phyloP scores from a whole-genome alignment of 306 rosid species.

The Gastrolobium bilobum region DNA sequence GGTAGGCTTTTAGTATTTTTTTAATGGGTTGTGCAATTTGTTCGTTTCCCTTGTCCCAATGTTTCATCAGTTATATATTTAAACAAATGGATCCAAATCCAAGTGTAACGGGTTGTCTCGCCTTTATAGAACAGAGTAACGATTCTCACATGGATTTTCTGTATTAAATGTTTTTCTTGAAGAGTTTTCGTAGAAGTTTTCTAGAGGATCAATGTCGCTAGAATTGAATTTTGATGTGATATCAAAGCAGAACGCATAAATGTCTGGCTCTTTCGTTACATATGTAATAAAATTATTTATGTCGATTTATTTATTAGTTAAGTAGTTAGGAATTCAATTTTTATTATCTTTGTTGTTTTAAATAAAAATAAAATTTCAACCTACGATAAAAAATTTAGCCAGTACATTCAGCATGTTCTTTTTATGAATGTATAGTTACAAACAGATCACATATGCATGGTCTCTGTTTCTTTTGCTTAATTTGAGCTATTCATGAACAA shows the following conservation, averaged over 20 bases:
- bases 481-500: conserved; percentile 5
- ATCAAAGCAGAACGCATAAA: conserved; percentile 6
- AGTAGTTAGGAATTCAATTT: too few relatives aligned
- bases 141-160: conserved; percentile 32
- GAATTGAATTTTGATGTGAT: background rate
- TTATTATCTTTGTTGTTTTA: background rate
- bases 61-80: background rate
- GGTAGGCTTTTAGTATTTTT: conserved; percentile 38
- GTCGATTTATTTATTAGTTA: background rate
- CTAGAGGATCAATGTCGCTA: too few relatives aligned
- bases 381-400: background rate
- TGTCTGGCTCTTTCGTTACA: background rate
- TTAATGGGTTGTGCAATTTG: background rate
- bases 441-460: background rate
- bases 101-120: conserved; percentile 11
- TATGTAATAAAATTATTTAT: background rate
- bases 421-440: background rate
- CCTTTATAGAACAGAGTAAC: background rate
- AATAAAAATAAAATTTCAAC: background rate
- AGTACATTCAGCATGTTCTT: background rate
- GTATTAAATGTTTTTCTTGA: background rate
- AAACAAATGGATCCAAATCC: background rate
- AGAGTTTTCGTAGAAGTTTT: background rate
- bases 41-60: background rate
- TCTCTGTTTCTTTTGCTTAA: background rate